Conservation (phyloP, 202 grass and related monocot genomes). For the Carex arenaria region DNA sequence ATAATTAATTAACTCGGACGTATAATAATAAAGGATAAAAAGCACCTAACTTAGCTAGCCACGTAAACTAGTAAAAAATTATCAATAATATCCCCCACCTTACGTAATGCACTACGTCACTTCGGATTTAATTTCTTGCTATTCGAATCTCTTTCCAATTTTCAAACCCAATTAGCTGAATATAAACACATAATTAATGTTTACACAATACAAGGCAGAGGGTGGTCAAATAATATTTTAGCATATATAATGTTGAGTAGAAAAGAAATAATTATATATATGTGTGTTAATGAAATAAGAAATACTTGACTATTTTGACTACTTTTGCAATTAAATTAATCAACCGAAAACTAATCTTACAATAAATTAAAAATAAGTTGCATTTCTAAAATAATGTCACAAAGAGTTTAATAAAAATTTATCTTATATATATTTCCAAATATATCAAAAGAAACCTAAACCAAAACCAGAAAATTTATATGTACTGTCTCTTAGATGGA, state of each 20-base stretch:
- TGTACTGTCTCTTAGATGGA: neutral
- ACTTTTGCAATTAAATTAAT: too few species aligned
- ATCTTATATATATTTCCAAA: neutral
- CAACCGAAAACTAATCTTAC: too few species aligned
- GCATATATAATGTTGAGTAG: neutral
- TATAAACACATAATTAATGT: neutral
- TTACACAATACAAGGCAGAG: neutral
- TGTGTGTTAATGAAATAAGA: neutral
- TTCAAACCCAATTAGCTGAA: neutral
- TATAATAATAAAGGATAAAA: too few species aligned
- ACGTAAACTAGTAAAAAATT: too few species aligned
- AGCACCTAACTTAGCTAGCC: too few species aligned
- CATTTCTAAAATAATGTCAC: neutral
- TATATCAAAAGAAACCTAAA: too few species aligned
- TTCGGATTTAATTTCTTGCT: neutral
- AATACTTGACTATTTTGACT: too few species aligned
- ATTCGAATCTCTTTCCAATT: neutral
- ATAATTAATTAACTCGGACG: too few species aligned
- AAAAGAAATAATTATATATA: neutral
- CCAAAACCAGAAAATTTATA: too few species aligned
- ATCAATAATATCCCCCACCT: neutral
- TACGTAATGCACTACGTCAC: neutral
- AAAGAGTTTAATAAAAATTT: neutral
- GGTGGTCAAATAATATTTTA: neutral
- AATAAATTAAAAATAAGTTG: too few species aligned